Evolutionary conservation across 1,284 basidiomycete genomes (phyloP).

Genomic region (Apiotrichum montevideense): DNA sequence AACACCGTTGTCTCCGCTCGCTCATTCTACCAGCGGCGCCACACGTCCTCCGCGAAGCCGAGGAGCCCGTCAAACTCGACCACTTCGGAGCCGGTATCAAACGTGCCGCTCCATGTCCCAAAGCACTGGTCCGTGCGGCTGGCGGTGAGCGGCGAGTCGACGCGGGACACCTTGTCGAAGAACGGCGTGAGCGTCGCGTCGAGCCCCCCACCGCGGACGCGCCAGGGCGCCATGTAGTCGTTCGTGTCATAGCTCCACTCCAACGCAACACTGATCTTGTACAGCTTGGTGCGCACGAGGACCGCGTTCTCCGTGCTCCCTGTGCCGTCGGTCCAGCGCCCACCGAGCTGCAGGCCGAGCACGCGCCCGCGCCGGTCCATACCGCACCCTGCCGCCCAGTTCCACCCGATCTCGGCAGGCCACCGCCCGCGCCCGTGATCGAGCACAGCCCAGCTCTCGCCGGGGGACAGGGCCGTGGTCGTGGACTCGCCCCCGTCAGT

Average conservation of each 20-base stretch:
- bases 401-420: conserved; percentile 10
- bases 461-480: not conserved
- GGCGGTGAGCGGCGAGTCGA: not conserved
- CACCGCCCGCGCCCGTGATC: conserved; percentile 16
- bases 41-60: conserved; percentile 15
- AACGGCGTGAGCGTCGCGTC: conserved; percentile 7
- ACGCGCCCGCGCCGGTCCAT: not conserved
- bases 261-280: conserved; percentile 12
- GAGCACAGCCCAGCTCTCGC: conserved; percentile 14
- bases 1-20: too few relatives aligned
- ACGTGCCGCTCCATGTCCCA: conserved; percentile 11
- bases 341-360: conserved; percentile 14
- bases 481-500: not conserved
- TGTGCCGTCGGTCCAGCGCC: conserved; percentile 14
- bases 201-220: conserved; percentile 8
- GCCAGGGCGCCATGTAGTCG: conserved; percentile 10
- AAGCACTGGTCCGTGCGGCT: conserved; percentile 12
- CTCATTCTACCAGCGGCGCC: conserved; percentile 1
- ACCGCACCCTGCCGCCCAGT: conserved; percentile 13
- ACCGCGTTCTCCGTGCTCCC: conserved; percentile 14
- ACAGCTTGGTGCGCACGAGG: conserved; percentile 3
- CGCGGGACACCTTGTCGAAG: conserved; percentile 8
- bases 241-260: conserved; percentile 8
- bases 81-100: conserved; percentile 9
- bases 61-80: conserved; percentile 8